Evolutionary conservation across 2,329 filamentous ascomycete genomes (phyloP).

Genomic region (Berkeleyomyces rouxiae): DNA sequence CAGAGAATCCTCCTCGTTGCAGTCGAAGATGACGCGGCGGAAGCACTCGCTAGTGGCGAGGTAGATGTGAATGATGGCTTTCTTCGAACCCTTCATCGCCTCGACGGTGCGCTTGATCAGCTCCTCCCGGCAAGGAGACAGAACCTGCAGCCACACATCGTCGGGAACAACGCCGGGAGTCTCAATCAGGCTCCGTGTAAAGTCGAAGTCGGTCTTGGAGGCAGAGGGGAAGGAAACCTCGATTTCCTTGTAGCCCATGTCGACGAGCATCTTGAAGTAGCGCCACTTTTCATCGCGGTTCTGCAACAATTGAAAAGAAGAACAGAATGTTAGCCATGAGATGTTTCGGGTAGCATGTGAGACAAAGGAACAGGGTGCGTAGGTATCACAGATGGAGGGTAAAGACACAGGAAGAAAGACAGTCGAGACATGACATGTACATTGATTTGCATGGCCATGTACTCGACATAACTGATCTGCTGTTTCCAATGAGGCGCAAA

Average conservation of each 20-base stretch:
- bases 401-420: background rate
- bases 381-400: background rate
- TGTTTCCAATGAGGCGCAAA: background rate
- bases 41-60: constrained; percentile 94
- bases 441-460: background rate
- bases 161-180: constrained; percentile 71
- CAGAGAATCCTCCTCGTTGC: constrained; percentile 65
- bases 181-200: constrained; percentile 65
- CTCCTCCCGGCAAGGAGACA: constrained; percentile 81
- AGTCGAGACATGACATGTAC: background rate
- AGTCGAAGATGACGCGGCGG: constrained; percentile 76
- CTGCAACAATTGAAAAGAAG: constrained; percentile 26
- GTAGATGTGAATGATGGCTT: constrained; percentile 89
- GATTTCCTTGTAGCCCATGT: constrained; percentile 94
- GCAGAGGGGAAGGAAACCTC: constrained; percentile 92
- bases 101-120: constrained; percentile 82
- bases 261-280: constrained; percentile 87
- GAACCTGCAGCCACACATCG: constrained; percentile 81
- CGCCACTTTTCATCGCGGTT: constrained; percentile 88
- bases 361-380: background rate
- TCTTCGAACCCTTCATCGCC: constrained; percentile 74
- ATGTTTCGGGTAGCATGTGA: background rate
- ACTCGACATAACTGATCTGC: background rate
- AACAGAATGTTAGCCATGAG: background rate
- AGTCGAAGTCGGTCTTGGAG: constrained; percentile 91